Evolutionary conservation across 768 basidiomycete species (phyloP), one percentile per base, ranked within the genome.

Genomic region (Tulasnella sp.): DNA sequence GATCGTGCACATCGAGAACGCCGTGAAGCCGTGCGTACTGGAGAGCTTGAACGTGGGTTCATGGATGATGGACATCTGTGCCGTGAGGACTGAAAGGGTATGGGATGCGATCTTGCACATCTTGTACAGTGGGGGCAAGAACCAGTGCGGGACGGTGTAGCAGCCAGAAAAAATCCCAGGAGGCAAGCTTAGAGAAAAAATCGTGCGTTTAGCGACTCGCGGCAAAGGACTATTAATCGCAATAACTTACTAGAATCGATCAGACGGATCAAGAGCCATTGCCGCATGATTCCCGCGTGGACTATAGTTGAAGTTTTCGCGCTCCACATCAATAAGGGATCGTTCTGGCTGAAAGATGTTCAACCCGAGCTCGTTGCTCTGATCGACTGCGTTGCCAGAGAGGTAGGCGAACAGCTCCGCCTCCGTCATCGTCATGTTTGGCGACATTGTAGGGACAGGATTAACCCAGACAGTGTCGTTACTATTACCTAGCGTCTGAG

Each of bases 61-160:
- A 59, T 74, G 73, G 38, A 74, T 60, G 50, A 73, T 68, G 12
- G 71, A 68, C 19, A 74, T 66, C 59, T 73, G 73, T 17, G 66
- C 65, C 4, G 70, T 65, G 15, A 73, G 62, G n/a, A 68, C 66
- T 24, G 66, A 63, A 45, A 70, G 64, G 2, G 71, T 72, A 22
- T 70, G 66, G 45, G 64, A 62, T 3, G 73, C 73, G 65, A 74
- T 68, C 10, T 65, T 50, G 12, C 68, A 69, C 21, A 74, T 57
- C 17, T 65, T 69, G 25, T 56, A 53, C 17, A 70, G 59, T 8
- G 69, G 66, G 1, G 72, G 72, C 53, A 73, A 58, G 1, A 60
- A 57, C 72, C 72, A 73, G 45, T 70, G 70, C 3, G 69, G 66
- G 15, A 73, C 66, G 44, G 65, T 65, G 63, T 72, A 72, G 50